phyloP scores from a whole-genome alignment of 495 filamentous ascomycete species.

The Penicillium lividum region DNA sequence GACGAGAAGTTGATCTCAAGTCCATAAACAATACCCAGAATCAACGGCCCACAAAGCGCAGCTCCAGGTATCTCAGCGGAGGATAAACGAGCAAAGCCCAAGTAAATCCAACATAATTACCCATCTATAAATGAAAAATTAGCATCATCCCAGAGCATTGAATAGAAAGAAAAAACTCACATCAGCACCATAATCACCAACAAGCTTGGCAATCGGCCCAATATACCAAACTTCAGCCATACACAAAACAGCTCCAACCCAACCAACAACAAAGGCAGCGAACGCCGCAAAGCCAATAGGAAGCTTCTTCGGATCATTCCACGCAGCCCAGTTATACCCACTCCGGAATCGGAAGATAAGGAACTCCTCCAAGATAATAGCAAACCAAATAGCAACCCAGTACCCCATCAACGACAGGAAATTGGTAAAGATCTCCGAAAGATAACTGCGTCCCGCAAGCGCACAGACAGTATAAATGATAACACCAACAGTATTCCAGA shows the following conservation, averaged over 20 bases:
- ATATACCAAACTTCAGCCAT: constrained; percentile 74
- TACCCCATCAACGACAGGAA: constrained; percentile 76
- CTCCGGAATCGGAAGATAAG: constrained; percentile 56
- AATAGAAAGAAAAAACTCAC: constrained; percentile 27
- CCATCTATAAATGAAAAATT: constrained; percentile 39
- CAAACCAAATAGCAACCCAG: constrained; percentile 68
- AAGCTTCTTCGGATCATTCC: constrained; percentile 59
- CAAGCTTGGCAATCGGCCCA: constrained; percentile 57
- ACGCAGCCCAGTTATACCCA: constrained; percentile 61
- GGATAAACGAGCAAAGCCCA: constrained; percentile 52
- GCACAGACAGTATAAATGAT: constrained; percentile 65
- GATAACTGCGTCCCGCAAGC: constrained; percentile 59
- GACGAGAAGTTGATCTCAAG: constrained; percentile 1
- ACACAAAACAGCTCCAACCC: constrained; percentile 67
- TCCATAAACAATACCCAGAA: not conserved
- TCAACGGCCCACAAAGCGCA: constrained; percentile 25
- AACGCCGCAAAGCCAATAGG: constrained; percentile 65
- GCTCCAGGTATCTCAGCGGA: constrained; percentile 51
- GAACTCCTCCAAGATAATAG: constrained; percentile 64
- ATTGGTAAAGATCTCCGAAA: constrained; percentile 68
- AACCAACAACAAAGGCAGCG: constrained; percentile 64
- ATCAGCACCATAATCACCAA: constrained; percentile 64
- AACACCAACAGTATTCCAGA: constrained; percentile 63
- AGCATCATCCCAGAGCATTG: constrained; percentile 6
- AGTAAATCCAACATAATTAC: constrained; percentile 51